Conservation (phyloP, 768 basidiomycete genomes). For the Amanita muscaria region DNA sequence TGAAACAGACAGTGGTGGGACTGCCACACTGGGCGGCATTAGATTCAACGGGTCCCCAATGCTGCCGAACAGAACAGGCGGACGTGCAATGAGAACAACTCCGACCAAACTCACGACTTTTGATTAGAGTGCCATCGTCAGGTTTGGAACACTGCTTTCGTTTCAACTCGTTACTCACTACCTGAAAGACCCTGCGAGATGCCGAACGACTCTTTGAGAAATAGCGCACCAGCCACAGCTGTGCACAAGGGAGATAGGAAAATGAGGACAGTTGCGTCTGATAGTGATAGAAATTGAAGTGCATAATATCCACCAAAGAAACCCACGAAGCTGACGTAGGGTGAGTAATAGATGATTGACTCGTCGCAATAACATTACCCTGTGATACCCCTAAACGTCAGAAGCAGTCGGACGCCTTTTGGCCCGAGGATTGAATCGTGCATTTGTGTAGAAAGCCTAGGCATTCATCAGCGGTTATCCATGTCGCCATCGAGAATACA, state of each 20-base stretch:
- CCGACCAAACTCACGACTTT: constrained; percentile 61
- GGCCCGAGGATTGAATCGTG: no score
- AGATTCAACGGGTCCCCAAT: no score
- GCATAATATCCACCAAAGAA: constrained; percentile 64
- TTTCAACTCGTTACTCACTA: no score
- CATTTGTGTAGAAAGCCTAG: no score
- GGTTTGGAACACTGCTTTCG: no score
- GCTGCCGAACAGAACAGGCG: constrained; percentile 60
- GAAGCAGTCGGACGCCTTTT: no score
- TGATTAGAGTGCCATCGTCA: no score
- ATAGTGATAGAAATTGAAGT: constrained; percentile 64
- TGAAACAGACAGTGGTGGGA: no score
- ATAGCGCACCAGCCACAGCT: constrained; percentile 31
- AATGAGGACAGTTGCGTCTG: constrained; percentile 68
- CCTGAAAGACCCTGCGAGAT: constrained; percentile 46
- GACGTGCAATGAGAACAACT: constrained; percentile 76
- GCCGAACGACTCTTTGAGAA: constrained; percentile 55
- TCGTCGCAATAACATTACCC: constrained; percentile 34
- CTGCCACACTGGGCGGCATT: no score
- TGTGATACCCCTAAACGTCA: constrained; percentile 50
- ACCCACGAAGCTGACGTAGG: constrained; percentile 51
- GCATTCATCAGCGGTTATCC: no score
- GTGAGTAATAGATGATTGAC: background rate
- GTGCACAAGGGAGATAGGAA: constrained; percentile 67
- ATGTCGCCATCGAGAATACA: constrained; percentile 12